phyloP scores from a whole-genome alignment of 495 filamentous ascomycete genomes.

The Hypoxylon fragiforme region DNA sequence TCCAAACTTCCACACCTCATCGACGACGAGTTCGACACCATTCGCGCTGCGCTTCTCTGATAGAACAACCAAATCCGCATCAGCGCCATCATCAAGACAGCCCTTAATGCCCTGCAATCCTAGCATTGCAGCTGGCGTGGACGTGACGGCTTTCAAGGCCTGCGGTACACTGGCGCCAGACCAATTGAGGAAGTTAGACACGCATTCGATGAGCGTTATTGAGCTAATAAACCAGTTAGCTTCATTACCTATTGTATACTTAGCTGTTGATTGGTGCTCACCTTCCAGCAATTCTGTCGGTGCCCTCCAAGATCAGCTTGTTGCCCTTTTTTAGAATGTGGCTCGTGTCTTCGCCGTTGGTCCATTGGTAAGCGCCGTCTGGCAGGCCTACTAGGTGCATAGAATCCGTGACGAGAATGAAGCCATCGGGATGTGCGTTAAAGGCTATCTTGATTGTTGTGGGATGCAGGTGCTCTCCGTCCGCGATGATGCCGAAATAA shows the following conservation, averaged over 20 bases:
- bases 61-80: slow-evolving; percentile 79
- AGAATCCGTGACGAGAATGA: slow-evolving; percentile 70
- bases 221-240: slow-evolving; percentile 50
- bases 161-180: slow-evolving; percentile 63
- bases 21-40: slow-evolving; percentile 59
- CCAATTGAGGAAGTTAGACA: slow-evolving; percentile 79
- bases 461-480: slow-evolving; percentile 69
- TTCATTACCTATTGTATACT: not conserved
- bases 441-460: slow-evolving; percentile 65
- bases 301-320: slow-evolving; percentile 67
- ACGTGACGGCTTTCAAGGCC: slow-evolving; percentile 70
- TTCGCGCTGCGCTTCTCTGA: slow-evolving; percentile 55
- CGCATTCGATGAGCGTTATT: slow-evolving; percentile 74
- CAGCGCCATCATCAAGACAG: slow-evolving; percentile 64
- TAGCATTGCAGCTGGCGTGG: slow-evolving; percentile 73
- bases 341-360: slow-evolving; percentile 68
- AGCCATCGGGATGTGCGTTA: slow-evolving; percentile 62
- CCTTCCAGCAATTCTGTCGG: slow-evolving; percentile 73
- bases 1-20: slow-evolving; percentile 83
- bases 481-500: slow-evolving; percentile 67
- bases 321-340: slow-evolving; percentile 64
- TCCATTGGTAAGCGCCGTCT: slow-evolving; percentile 79
- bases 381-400: slow-evolving; percentile 69
- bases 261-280: slow-evolving; percentile 25
- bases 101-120: slow-evolving; percentile 70